Base-by-base conservation (phyloP, 2,329 filamentous ascomycete species). In the Monosporascus sp. region DNA sequence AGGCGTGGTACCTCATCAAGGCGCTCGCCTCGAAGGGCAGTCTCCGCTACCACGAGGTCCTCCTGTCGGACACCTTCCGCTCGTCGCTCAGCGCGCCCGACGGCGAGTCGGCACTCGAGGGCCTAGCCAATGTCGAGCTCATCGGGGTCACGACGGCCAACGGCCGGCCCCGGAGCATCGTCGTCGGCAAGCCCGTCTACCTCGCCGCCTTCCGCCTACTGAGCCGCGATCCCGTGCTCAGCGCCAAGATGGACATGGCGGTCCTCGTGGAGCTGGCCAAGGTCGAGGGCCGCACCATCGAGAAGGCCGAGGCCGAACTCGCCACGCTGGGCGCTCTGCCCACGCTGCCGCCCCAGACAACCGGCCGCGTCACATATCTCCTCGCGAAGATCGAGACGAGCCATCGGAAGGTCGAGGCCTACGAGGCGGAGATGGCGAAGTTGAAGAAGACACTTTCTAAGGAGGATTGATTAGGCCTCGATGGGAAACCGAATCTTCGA, bases 1-100 rank as follows among this genome's bases (percentile, higher is more conserved):
- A 97, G 74, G 93, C 90, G 0, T 97, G 94, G 94, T 81, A 87
- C 55, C 74, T 99, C 2, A 86, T 97, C 70, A 92, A 89, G 66
- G 77, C 82, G 31, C 83, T 99, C 15, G 87, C 89, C 0, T 70
- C 80, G n/a, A 74, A 82, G 11, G 82, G 86, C 6, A 77, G 71
- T 4, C 76, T 97, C 0, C 82, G 88, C 2, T 97, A 96, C 76
- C 93, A 96, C 70, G 88, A 95, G 64, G 77, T 96, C 2, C 74
- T 97, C 0, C 80, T 96, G 2, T 83, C 86, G 4, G 84, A 88
- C 52, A 80, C 89, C 0, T 96, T 95, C 71, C 83, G 86, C 22
- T 75, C 76, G 0, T 82, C 82, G 1, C 70, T 74, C 6, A 74
- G 71, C 0, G 78, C 77, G 0, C 67, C 79, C 2, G 81, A 83